A percentile compares a stretch with the other conserved stretches of the same genome.
Evolutionary conservation across 441 rosid genomes (phyloP).

Genomic region (Adansonia gregorii): DNA sequence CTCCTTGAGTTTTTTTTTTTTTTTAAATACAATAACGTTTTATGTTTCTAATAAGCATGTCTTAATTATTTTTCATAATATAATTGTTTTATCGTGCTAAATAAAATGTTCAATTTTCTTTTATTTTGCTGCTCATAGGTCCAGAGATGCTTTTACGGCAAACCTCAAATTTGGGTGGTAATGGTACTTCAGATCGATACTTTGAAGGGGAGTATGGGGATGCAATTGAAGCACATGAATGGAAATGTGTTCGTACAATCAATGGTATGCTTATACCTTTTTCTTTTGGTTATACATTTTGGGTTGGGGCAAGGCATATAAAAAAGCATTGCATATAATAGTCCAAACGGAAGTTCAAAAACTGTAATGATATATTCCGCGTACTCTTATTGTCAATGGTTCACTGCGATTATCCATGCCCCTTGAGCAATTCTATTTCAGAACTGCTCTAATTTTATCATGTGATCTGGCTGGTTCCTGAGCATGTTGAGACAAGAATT

Average conservation of each 20-base stretch:
- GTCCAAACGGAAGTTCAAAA: not conserved
- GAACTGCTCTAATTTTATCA: not conserved
- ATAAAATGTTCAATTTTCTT: not conserved
- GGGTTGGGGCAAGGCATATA: constrained; percentile 14
- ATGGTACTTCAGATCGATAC: constrained; percentile 47
- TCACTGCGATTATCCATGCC: not conserved
- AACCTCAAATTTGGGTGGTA: constrained; percentile 59
- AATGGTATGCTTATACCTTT: constrained; percentile 54
- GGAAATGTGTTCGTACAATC: constrained; percentile 92
- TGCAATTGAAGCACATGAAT: constrained; percentile 88
- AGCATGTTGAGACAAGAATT: not conserved
- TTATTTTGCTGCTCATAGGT: constrained; percentile 53
- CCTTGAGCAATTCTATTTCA: not conserved
- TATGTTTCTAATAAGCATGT: not conserved
- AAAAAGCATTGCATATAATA: constrained; percentile 9
- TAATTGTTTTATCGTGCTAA: constrained; percentile 8
- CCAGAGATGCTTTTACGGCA: constrained; percentile 86
- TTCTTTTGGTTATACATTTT: not conserved
- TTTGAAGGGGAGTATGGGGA: constrained; percentile 80
- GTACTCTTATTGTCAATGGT: not conserved
- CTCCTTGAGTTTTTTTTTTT: not conserved
- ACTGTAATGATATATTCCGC: not conserved
- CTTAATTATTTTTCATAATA: constrained; percentile 1
- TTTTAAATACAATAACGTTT: not conserved
- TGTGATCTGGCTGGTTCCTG: not conserved